A percentile compares a stretch with the other conserved stretches of the same genome.
These are phyloP conservation scores for Ceratopteris richardii DNA, from an alignment of 75 land plant species.

Conservation along the genomic window DNA sequence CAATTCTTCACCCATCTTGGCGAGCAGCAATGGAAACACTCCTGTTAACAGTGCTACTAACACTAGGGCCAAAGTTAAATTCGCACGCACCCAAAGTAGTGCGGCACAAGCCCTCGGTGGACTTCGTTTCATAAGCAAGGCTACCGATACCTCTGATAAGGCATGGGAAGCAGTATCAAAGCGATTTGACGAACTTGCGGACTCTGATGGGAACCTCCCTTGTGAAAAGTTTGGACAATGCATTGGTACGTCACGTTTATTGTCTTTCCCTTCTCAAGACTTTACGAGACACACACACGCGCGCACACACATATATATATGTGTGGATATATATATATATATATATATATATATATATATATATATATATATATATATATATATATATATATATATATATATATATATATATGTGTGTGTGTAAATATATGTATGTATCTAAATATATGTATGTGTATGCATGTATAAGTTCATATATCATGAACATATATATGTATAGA, in stretches of 20 bases:
- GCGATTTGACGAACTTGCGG: slow-evolving; percentile 45
- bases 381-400: too few species aligned
- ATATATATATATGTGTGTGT: too few species aligned
- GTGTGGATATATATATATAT: too few species aligned
- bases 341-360: too few species aligned
- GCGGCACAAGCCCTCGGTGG: slow-evolving; percentile 57
- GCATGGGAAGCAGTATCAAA: slow-evolving; percentile 54
- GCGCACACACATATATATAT: too few species aligned
- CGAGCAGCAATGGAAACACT: neutral
- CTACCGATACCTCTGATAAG: slow-evolving; percentile 21
- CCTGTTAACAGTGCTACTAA: neutral
- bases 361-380: too few species aligned
- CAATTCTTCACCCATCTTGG: neutral
- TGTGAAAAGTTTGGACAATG: slow-evolving; percentile 57
- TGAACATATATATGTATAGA: too few species aligned
- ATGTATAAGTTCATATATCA: too few species aligned
- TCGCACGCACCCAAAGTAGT: slow-evolving; percentile 51
- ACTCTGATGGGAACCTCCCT: slow-evolving; percentile 31
- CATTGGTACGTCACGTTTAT: slow-evolving; percentile 38
- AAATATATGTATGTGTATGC: too few species aligned
- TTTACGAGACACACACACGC: neutral
- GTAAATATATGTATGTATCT: too few species aligned
- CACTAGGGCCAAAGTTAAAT: neutral
- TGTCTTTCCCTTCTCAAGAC: neutral
- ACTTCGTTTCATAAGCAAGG: slow-evolving; percentile 61